Evolutionary conservation across 257 asterid species (phyloP), one percentile per base, ranked within the genome.

Genomic region (Linaria vulgaris): DNA sequence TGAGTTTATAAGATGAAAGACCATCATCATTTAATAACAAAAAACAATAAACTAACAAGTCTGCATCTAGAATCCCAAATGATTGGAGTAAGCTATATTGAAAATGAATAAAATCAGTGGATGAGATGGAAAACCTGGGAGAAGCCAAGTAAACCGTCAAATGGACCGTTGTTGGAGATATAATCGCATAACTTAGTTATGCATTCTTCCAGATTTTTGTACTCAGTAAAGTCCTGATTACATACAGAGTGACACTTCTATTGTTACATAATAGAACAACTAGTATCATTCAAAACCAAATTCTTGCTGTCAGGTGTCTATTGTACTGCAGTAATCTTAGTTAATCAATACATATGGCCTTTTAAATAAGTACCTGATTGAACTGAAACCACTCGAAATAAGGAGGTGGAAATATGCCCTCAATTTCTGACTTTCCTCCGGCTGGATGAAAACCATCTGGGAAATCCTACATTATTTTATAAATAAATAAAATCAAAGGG

Each of bases 331-430:
- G n/a, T 20, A 16, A 8, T 39, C 47, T 44, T 11, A 63, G 67
- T 41, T 34, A 9, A 37, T 45, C n/a, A n/a, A n/a, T 59, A 38
- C 21, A 24, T 39, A 12, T 4, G 5, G 15, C 6, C 15, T 1
- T 6, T 25, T 27, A n/a, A n/a, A n/a, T 49, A 3, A 4, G 27
- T 78, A 80, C 92, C 92, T 80, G 47, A 62, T 77, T 66, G 69
- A 78, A 80, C 51, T 82, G 85, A 69, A 85, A 85, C 92, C 92
- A 85, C 78, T 85, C 92, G 49, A 74, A 85, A 59, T 85, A 85
- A 12, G 89, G 92, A 5, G 89, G 82, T 25, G 92, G 92, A 47
- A 82, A 85, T 45, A 80, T 75, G 60, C 85, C 87, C 73, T 85
- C 92, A 38, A 85, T 80, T 12, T 82, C 89, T 1, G 92, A 85